phyloP scores from a whole-genome alignment of 1,139 yeast genomes.

The Meyerozyma sp. region DNA sequence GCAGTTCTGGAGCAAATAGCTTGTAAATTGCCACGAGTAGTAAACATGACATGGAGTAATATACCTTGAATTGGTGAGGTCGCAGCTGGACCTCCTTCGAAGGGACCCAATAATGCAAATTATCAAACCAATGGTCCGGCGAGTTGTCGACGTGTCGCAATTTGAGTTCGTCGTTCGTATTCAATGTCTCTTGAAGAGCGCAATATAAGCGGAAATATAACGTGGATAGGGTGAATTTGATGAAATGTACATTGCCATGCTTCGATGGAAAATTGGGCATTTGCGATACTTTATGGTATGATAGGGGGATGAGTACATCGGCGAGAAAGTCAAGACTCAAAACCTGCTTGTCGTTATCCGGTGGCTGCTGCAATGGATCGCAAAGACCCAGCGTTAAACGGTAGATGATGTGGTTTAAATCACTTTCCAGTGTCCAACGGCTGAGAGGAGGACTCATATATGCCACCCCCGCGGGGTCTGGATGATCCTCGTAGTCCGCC shows the following conservation, averaged over 20 bases:
- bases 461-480: not conserved
- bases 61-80: constrained; percentile 1
- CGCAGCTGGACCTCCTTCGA: constrained; percentile 26
- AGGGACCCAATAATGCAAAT: constrained; percentile 52
- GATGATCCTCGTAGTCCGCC: not conserved
- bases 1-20: constrained; percentile 32
- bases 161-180: constrained; percentile 43
- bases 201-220: constrained; percentile 38
- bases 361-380: constrained; percentile 67
- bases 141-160: constrained; percentile 42
- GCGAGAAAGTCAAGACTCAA: constrained; percentile 53
- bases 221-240: constrained; percentile 37
- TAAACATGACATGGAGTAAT: constrained; percentile 48
- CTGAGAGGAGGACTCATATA: not conserved
- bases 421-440: not conserved
- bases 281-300: constrained; percentile 13
- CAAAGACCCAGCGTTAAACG: constrained; percentile 27
- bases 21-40: constrained; percentile 48
- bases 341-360: constrained; percentile 47
- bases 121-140: constrained; percentile 36
- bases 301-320: constrained; percentile 45
- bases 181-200: constrained; percentile 32
- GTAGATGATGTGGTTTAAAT: not conserved
- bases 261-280: constrained; percentile 3
- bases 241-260: constrained; percentile 2